Evolutionary conservation across 345 rosid species (phyloP).

Genomic region (Populus tremula): DNA sequence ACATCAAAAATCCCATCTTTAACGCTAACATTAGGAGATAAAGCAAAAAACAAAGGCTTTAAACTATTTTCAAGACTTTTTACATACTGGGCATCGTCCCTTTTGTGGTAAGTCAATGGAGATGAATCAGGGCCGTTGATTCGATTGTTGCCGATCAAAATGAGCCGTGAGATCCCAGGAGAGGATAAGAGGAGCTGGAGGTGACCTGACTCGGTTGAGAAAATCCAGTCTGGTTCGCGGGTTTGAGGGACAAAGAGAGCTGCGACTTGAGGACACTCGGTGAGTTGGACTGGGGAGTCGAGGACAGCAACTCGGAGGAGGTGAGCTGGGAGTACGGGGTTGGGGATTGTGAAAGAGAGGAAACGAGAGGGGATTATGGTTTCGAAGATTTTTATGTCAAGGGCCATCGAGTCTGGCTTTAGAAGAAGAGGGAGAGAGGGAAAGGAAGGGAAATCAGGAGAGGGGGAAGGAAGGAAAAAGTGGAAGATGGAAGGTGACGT

Average conservation of each 20-base stretch:
- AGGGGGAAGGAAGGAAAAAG: not conserved
- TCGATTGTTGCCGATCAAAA: conserved; percentile 52
- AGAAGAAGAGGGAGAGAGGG: not conserved
- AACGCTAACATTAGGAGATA: conserved; percentile 44
- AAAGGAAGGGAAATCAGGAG: not conserved
- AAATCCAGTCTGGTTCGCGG: conserved; percentile 82
- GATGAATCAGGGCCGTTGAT: conserved; percentile 11
- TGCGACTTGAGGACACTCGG: conserved; percentile 43
- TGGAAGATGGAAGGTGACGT: too few species aligned
- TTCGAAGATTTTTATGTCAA: conserved; percentile 51
- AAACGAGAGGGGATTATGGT: conserved; percentile 58
- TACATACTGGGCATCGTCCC: conserved; percentile 13
- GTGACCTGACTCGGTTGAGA: conserved; percentile 85
- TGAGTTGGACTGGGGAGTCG: conserved; percentile 55
- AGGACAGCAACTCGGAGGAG: conserved; percentile 73
- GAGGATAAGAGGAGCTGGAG: conserved; percentile 66
- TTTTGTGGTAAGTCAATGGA: conserved; percentile 16
- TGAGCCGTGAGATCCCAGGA: conserved; percentile 57
- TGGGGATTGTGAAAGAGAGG: conserved; percentile 61
- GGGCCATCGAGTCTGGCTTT: conserved; percentile 37
- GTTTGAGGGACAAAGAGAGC: conserved; percentile 62
- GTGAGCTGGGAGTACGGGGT: conserved; percentile 22
- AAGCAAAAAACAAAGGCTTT: conserved; percentile 45
- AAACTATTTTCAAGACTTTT: conserved; percentile 30
- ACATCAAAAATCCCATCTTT: conserved; percentile 28